phyloP scores from a whole-genome alignment of 2,329 filamentous ascomycete genomes.

The Alternaria sp. region DNA sequence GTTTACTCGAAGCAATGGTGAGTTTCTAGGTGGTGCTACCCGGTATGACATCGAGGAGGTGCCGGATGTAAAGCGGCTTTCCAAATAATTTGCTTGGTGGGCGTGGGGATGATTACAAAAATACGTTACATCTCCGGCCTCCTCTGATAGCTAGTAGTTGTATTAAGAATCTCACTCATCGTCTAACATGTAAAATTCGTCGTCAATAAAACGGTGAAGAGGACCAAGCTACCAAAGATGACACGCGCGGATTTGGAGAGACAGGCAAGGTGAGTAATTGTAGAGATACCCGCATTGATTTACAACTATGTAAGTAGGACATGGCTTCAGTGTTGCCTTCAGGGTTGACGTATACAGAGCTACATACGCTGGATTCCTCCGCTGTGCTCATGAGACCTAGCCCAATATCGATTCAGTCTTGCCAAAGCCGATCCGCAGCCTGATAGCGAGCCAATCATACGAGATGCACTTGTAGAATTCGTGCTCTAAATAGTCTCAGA shows the following conservation, averaged over 20 bases:
- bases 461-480: fast-evolving
- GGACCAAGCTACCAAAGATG: neutral
- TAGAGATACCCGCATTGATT: neutral
- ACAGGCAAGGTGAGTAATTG: neutral
- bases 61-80: too few relatives aligned
- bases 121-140: fast-evolving
- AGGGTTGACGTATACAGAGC: neutral
- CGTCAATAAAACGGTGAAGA: neutral
- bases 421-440: fast-evolving
- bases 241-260: fast-evolving
- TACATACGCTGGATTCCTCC: neutral
- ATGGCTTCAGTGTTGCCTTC: fast-evolving
- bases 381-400: too few relatives aligned
- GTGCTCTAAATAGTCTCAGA: neutral
- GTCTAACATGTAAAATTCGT: neutral
- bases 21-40: too few relatives aligned
- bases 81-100: too few relatives aligned
- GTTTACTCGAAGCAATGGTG: too few relatives aligned
- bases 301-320: neutral
- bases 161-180: fast-evolving
- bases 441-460: neutral
- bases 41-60: too few relatives aligned
- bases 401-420: fast-evolving
- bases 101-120: too few relatives aligned
- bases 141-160: fast-evolving